phyloP scores from a whole-genome alignment of 2,329 filamentous ascomycete species.

The Curvularia sp. region DNA sequence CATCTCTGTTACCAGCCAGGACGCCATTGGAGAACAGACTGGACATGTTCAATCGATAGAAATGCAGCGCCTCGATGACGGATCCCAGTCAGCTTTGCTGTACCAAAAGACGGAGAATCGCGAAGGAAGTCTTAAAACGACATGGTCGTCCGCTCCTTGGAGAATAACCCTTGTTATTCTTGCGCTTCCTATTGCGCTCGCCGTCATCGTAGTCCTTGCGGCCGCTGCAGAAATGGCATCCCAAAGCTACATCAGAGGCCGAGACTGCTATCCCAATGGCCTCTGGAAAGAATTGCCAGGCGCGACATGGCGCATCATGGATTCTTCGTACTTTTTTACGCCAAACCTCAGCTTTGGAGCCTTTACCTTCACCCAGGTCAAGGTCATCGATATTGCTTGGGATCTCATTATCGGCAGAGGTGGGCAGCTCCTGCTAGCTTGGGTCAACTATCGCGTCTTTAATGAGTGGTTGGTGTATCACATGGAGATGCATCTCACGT shows the following conservation, averaged over 20 bases:
- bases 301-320: conserved; percentile 47
- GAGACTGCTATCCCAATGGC: conserved; percentile 44
- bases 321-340: conserved; percentile 45
- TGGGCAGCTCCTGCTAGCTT: conserved; percentile 43
- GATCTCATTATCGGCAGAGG: conserved; percentile 49
- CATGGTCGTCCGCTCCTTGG: conserved; percentile 33
- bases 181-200: conserved; percentile 31
- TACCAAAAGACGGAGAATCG: neutral
- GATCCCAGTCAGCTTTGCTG: conserved; percentile 4
- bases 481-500: conserved; percentile 44
- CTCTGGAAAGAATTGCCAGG: conserved; percentile 36
- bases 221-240: conserved; percentile 39
- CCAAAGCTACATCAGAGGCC: conserved; percentile 34
- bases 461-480: conserved; percentile 47
- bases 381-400: conserved; percentile 50
- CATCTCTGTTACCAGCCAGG: neutral
- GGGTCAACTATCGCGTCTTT: conserved; percentile 48
- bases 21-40: neutral
- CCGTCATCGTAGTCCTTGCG: conserved; percentile 37
- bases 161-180: conserved; percentile 27
- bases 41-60: neutral
- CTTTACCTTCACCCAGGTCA: conserved; percentile 47
- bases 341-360: conserved; percentile 42
- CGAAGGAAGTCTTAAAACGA: conserved; percentile 3
- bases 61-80: neutral